Conservation (phyloP, 306 rosid genomes). For the Malus fusca region DNA sequence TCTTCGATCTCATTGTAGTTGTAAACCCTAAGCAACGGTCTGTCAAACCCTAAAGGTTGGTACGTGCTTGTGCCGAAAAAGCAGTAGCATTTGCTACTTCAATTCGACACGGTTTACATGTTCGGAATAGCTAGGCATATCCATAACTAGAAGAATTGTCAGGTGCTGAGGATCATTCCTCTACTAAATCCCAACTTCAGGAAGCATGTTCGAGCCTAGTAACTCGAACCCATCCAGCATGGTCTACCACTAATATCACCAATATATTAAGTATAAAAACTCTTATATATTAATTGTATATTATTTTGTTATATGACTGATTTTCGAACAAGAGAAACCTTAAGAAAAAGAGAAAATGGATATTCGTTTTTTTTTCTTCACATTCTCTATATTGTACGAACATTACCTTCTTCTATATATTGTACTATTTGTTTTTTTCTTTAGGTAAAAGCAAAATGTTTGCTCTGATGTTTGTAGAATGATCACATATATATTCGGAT, state of each 20-base stretch:
- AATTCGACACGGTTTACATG: background rate
- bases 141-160: background rate
- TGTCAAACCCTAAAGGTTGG: background rate
- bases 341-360: background rate
- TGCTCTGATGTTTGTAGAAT: background rate
- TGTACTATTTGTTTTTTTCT: background rate
- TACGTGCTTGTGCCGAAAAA: background rate
- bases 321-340: too few relatives aligned
- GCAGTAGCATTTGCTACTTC: background rate
- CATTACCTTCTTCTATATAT: background rate
- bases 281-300: too few relatives aligned
- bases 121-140: background rate
- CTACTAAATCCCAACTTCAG: too few relatives aligned
- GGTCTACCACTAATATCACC: too few relatives aligned
- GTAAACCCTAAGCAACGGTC: too few relatives aligned
- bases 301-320: too few relatives aligned
- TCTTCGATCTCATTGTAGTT: too few relatives aligned
- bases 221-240: too few relatives aligned
- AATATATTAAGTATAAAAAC: too few relatives aligned
- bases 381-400: background rate
- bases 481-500: background rate
- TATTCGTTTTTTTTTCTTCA: background rate
- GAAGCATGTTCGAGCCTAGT: too few relatives aligned
- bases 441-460: background rate
- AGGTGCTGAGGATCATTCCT: background rate